A percentile compares a stretch with the other conserved stretches of the same genome.
phyloP scores from a whole-genome alignment of 768 basidiomycete species.

The Amanita pallidorosea region DNA sequence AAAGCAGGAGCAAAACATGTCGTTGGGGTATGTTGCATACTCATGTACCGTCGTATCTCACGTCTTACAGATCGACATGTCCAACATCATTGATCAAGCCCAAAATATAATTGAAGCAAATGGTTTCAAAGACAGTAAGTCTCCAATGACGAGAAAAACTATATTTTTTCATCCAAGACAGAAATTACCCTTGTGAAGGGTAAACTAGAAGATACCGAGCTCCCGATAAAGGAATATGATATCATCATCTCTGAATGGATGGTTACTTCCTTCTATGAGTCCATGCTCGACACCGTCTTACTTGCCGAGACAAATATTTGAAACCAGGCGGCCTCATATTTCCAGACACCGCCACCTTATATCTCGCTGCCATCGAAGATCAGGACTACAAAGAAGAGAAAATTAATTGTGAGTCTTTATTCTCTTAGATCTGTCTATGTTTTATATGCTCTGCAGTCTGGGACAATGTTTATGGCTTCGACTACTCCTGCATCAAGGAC shows the following conservation, averaged over 20 bases:
- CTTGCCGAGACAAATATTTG: conserved; percentile 96
- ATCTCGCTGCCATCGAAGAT: conserved; percentile 96
- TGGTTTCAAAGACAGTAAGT: conserved; percentile 88
- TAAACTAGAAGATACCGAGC: conserved; percentile 87
- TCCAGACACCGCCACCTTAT: conserved; percentile 89
- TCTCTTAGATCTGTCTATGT: neutral
- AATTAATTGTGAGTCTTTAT: conserved; percentile 75
- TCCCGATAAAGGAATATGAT: conserved; percentile 88
- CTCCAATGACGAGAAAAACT: neutral
- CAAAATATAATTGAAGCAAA: conserved; percentile 95
- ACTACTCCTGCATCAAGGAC: conserved; percentile 99
- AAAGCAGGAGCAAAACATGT: conserved; percentile 92
- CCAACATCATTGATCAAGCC: conserved; percentile 99
- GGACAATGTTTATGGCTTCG: conserved; percentile 99
- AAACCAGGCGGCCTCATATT: conserved; percentile 87
- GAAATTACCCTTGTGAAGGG: conserved; percentile 95
- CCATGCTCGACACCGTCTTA: conserved; percentile 98
- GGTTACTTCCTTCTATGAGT: conserved; percentile 97
- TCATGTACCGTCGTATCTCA: conserved; percentile 9
- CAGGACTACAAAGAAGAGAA: conserved; percentile 99
- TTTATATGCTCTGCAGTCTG: conserved; percentile 56
- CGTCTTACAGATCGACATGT: conserved; percentile 86
- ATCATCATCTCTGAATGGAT: conserved; percentile 99
- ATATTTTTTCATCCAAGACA: conserved; percentile 18
- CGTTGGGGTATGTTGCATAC: conserved; percentile 58